A percentile compares a stretch with the other conserved stretches of the same genome.
These are phyloP conservation scores for Coniochaeta sp. DNA, from an alignment of 2,329 filamentous ascomycete genomes.

Conservation along the genomic window DNA sequence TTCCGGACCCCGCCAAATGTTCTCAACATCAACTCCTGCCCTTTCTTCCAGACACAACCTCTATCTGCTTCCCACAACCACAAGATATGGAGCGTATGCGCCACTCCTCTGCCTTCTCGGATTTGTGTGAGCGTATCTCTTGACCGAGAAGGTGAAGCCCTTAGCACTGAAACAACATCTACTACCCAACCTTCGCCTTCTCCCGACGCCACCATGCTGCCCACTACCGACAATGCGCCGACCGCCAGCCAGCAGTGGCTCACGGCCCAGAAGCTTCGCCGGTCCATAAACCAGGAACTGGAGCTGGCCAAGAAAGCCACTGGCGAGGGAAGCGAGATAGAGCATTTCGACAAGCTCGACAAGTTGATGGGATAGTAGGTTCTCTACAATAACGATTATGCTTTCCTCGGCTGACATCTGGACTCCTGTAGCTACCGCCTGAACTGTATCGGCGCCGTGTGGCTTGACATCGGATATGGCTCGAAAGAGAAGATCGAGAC, in stretches of 20 bases:
- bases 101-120: conserved; percentile 14
- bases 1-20: conserved; percentile 13
- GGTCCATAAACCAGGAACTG: conserved; percentile 33
- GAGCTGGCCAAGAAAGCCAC: conserved; percentile 31
- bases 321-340: conserved; percentile 28
- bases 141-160: conserved; percentile 13
- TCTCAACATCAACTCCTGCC: conserved; percentile 11
- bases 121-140: conserved; percentile 21
- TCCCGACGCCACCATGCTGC: background rate
- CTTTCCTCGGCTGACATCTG: background rate
- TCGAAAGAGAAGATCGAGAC: conserved; percentile 57
- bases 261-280: conserved; percentile 34
- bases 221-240: background rate
- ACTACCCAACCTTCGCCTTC: background rate
- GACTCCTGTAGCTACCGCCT: conserved; percentile 41
- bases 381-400: too few relatives aligned
- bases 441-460: conserved; percentile 64
- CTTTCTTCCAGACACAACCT: conserved; percentile 11
- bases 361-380: conserved; percentile 34
- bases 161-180: background rate
- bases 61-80: conserved; percentile 7
- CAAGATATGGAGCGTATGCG: conserved; percentile 26
- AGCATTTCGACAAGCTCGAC: conserved; percentile 37
- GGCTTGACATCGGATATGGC: conserved; percentile 63
- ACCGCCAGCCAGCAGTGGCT: conserved; percentile 19